Percentiles rank a stretch among this genome's conserved stretches.
Evolutionary conservation across 1,284 basidiomycete genomes (phyloP).

Genomic region (Cutaneotrichosporon sp.): DNA sequence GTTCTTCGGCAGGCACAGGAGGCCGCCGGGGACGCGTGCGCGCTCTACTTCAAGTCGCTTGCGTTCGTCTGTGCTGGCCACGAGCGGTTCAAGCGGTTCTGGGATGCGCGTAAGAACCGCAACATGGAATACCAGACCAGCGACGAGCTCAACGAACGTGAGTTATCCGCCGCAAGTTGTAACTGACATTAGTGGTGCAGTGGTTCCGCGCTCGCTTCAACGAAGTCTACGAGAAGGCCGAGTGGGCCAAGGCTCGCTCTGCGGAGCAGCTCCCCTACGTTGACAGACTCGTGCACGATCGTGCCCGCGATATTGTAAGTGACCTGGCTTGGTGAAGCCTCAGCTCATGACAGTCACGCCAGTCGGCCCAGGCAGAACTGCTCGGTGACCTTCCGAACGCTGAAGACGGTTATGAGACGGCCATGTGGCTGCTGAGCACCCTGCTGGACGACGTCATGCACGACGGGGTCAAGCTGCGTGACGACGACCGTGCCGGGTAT

Average conservation of each 20-base stretch:
- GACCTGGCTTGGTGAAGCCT: too few relatives aligned
- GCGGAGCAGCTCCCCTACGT: conserved; percentile 57
- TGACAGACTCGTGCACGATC: conserved; percentile 60
- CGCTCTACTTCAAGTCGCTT: conserved; percentile 91
- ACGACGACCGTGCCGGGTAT: conserved; percentile 78
- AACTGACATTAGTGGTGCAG: conserved; percentile 55
- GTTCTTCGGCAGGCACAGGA: conserved; percentile 68
- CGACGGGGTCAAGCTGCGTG: conserved; percentile 75
- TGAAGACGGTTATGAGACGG: conserved; percentile 91
- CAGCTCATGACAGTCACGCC: conserved; percentile 61
- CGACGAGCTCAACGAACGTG: conserved; percentile 59
- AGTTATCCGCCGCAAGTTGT: conserved; percentile 26
- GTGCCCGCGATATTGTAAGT: conserved; percentile 56
- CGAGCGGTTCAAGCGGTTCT: conserved; percentile 58
- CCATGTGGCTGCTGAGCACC: conserved; percentile 86
- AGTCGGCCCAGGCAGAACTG: conserved; percentile 87
- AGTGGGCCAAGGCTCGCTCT: conserved; percentile 58
- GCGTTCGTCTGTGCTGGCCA: conserved; percentile 91
- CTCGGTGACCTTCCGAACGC: conserved; percentile 74
- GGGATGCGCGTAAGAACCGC: conserved; percentile 47
- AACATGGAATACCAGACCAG: conserved; percentile 46
- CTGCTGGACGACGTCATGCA: conserved; percentile 88
- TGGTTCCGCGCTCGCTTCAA: conserved; percentile 62
- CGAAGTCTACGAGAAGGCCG: conserved; percentile 61
- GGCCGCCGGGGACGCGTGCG: conserved; percentile 75